phyloP scores from a whole-genome alignment of 805 yeast genomes.

The Saccharomycopsis schoenii region DNA sequence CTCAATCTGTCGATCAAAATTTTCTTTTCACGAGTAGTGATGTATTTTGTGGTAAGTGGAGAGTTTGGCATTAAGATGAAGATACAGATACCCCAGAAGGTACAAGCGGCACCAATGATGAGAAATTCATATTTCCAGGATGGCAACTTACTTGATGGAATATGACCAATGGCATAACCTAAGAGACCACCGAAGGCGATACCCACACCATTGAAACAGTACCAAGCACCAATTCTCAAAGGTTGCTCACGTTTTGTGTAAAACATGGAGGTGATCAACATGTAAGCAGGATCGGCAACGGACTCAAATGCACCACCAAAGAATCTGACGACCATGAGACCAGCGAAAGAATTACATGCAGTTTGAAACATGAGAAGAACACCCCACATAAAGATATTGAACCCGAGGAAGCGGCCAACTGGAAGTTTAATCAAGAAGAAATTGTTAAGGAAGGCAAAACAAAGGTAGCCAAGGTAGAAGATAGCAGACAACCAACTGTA shows the following conservation, averaged over 20 bases:
- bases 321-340: slow-evolving; percentile 27
- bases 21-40: slow-evolving; percentile 13
- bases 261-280: slow-evolving; percentile 28
- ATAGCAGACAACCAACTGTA: slow-evolving; percentile 34
- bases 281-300: slow-evolving; percentile 24
- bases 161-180: slow-evolving; percentile 23
- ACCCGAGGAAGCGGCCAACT: slow-evolving; percentile 28
- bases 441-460: slow-evolving; percentile 32
- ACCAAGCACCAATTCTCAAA: slow-evolving; percentile 28
- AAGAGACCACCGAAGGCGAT: slow-evolving; percentile 23
- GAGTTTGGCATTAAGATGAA: slow-evolving; percentile 12
- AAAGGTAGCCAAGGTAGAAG: slow-evolving; percentile 34
- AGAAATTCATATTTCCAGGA: slow-evolving; percentile 23
- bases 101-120: slow-evolving; percentile 14
- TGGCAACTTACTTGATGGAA: slow-evolving; percentile 18
- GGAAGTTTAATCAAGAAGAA: slow-evolving; percentile 28
- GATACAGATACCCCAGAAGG: slow-evolving; percentile 14
- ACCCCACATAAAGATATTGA: slow-evolving; percentile 30
- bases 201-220: slow-evolving; percentile 26
- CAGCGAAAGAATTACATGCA: slow-evolving; percentile 30
- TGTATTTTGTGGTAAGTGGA: slow-evolving; percentile 9
- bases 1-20: slow-evolving; percentile 11
- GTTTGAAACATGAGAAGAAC: slow-evolving; percentile 28
- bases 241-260: slow-evolving; percentile 27
- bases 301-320: slow-evolving; percentile 24